A percentile compares a stretch with the other conserved stretches of the same genome.
These are phyloP conservation scores for Calocybe gangraenosa DNA, from an alignment of 768 basidiomycete genomes.

Conservation along the genomic window DNA sequence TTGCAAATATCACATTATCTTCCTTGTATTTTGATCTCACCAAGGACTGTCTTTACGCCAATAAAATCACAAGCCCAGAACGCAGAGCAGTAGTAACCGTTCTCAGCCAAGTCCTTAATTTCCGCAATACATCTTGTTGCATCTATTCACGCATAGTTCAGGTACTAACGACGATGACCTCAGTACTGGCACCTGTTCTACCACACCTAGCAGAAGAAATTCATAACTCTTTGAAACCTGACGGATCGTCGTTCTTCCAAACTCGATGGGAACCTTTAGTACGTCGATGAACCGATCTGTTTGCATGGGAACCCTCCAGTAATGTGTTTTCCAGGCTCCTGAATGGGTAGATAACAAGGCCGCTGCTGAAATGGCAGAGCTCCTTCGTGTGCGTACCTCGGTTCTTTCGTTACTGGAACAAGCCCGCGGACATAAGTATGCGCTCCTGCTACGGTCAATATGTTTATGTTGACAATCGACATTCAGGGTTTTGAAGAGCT, in stretches of 20 bases:
- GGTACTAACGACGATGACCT: constrained; percentile 64
- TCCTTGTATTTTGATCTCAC: constrained; percentile 90
- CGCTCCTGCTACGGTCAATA: constrained; percentile 4
- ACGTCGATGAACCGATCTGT: constrained; percentile 21
- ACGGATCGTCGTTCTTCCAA: constrained; percentile 61
- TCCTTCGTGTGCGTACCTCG: constrained; percentile 56
- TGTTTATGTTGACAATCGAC: neutral
- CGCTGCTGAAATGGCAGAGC: constrained; percentile 55
- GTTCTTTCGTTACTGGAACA: constrained; percentile 71
- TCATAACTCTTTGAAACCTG: constrained; percentile 39
- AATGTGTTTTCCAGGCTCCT: constrained; percentile 31
- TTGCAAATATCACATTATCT: constrained; percentile 81
- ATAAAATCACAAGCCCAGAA: constrained; percentile 41
- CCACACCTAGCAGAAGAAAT: constrained; percentile 93
- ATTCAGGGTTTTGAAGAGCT: constrained; percentile 57
- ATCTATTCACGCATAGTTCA: constrained; percentile 21
- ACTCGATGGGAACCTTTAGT: constrained; percentile 70
- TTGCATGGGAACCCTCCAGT: neutral
- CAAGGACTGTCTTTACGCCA: constrained; percentile 87
- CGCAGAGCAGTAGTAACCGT: constrained; percentile 69
- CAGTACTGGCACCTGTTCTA: constrained; percentile 77
- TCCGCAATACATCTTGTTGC: too few relatives aligned
- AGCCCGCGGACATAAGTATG: constrained; percentile 73
- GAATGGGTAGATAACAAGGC: constrained; percentile 62
- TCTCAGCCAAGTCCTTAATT: constrained; percentile 72